Evolutionary conservation across 2,329 filamentous ascomycete species (phyloP), one percentile per base, ranked within the genome.

Genomic region (Xylariomycetidae sp.): DNA sequence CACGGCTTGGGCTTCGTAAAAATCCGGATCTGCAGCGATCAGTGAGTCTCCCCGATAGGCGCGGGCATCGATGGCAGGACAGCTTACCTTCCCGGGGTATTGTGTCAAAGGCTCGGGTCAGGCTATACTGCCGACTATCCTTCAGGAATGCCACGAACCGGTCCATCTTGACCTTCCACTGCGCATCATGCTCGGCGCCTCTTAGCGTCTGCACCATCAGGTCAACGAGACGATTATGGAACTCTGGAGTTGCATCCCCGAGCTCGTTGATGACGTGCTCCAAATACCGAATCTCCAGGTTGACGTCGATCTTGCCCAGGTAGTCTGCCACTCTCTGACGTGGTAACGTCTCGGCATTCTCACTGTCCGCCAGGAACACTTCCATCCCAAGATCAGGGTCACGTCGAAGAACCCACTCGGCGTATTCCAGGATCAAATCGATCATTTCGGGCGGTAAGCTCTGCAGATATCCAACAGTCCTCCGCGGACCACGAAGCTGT

Each of bases 181-280:
- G 63, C 10, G 67, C 61, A 1, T 66, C 60, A 14, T 62, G 60
- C 36, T 57, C 48, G 29, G 62, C 56, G 16, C 61, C 52, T 19
- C 47, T 47, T 3, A 52, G 31, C 4, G 38, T 34, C 52, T 82
- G 82, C 12, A 78, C 60, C 27, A 70, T 67, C 25, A 92, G 63
- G 49, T 87, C 78, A 5, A 92, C 79, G 4, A 98, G 68, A 23
- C 75, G 72, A 49, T 95, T 88, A 54, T 98, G 92, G 50, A 95
- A 85, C 18, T 93, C 85, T 0, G 87, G 83, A 5, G 82, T 88
- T 50, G 75, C 65, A 49, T 98, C 92, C 37, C 86, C 81, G 33
- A 95, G 71, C 60, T 96, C 90, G 29, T 76, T 72, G 48, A 96
- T 86, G 34, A 96, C 75, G 60, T 98, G 90, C 54, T 95, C 89